phyloP scores from a whole-genome alignment of 805 yeast species.

The Candida sonorensis region DNA sequence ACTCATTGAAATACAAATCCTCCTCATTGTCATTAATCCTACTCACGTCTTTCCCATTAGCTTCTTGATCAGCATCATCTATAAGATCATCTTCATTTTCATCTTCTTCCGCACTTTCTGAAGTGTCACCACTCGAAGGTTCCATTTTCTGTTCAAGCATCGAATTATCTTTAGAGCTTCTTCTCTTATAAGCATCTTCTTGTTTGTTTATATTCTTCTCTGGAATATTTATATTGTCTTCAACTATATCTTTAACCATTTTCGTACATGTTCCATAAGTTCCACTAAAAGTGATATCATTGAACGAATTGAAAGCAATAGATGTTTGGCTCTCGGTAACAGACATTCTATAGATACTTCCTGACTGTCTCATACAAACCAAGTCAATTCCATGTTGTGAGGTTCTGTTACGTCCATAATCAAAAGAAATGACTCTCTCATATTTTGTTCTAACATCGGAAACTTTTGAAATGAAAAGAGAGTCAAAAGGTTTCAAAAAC shows the following conservation, averaged over 20 bases:
- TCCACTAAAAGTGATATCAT: slow-evolving; percentile 57
- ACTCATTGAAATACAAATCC: too few species aligned
- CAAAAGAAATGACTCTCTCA: slow-evolving; percentile 81
- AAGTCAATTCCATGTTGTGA: slow-evolving; percentile 54
- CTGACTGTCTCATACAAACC: slow-evolving; percentile 87
- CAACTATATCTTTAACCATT: slow-evolving; percentile 29
- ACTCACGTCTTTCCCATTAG: too few species aligned
- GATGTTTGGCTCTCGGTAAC: slow-evolving; percentile 61
- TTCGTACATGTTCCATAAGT: slow-evolving; percentile 46
- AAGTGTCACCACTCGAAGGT: slow-evolving; percentile 6
- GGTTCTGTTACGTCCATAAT: slow-evolving; percentile 55
- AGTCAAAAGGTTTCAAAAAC: slow-evolving; percentile 33
- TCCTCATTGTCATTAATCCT: too few species aligned
- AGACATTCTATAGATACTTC: slow-evolving; percentile 76
- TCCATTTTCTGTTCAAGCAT: slow-evolving; percentile 2
- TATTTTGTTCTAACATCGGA: slow-evolving; percentile 67
- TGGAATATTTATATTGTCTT: slow-evolving; percentile 7
- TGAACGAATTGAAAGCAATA: slow-evolving; percentile 58
- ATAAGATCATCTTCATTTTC: slow-evolving; percentile 9
- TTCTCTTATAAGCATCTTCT: slow-evolving; percentile 5
- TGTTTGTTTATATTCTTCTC: slow-evolving; percentile 2
- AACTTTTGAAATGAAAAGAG: slow-evolving; percentile 69
- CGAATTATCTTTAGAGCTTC: not conserved
- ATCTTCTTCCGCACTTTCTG: slow-evolving; percentile 25
- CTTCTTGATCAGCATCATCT: too few species aligned